Percentiles rank a stretch among this genome's conserved stretches.
These are phyloP conservation scores for Styphnolobium japonicum DNA, from an alignment of 306 rosid genomes.

Conservation along the genomic window DNA sequence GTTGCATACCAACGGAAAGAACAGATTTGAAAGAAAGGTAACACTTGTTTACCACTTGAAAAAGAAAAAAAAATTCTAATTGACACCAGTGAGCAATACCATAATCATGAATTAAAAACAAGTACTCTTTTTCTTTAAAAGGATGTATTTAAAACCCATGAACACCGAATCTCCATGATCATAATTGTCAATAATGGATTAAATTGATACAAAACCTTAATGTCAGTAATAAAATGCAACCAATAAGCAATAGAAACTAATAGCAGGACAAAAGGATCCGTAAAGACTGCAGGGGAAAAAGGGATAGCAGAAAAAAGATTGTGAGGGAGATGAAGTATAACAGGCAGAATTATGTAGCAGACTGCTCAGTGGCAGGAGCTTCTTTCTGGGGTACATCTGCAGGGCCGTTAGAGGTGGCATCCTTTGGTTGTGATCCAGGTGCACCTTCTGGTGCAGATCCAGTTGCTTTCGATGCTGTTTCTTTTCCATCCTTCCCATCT, in stretches of 20 bases:
- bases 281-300: constrained; percentile 5
- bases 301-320: constrained; percentile 6
- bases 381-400: constrained; percentile 48
- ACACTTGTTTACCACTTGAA: not conserved
- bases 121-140: not conserved
- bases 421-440: constrained; percentile 51
- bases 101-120: constrained; percentile 8
- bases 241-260: constrained; percentile 35
- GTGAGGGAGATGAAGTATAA: constrained; percentile 5
- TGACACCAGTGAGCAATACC: not conserved
- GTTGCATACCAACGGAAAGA: not conserved
- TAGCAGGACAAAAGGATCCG: constrained; percentile 21
- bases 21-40: not conserved
- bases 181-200: constrained; percentile 32
- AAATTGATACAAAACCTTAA: constrained; percentile 37
- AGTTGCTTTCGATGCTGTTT: constrained; percentile 54
- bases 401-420: constrained; percentile 48
- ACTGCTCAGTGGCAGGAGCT: constrained; percentile 41
- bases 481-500: constrained; percentile 63
- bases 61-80: not conserved
- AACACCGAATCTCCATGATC: constrained; percentile 40
- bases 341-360: constrained; percentile 39
- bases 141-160: constrained; percentile 20
- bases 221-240: constrained; percentile 25
- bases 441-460: constrained; percentile 48